Conservation (phyloP, 805 yeast species). For the Tetrapisispora fleetii region DNA sequence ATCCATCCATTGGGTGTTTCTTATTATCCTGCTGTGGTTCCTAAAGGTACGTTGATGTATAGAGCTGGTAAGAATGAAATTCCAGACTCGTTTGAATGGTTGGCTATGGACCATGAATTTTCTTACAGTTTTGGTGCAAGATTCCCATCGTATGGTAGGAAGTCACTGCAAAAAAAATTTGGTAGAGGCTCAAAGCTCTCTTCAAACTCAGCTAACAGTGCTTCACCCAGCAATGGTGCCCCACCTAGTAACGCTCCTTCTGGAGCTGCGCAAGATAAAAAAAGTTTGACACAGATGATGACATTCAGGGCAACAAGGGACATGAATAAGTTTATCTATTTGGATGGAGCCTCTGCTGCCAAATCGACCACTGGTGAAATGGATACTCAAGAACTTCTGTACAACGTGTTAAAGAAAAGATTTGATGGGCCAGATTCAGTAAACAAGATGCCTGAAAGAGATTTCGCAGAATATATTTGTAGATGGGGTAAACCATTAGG, state of each 20-base stretch:
- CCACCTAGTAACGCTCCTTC: neutral
- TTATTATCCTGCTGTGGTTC: slow-evolving; percentile 50
- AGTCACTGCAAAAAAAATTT: neutral
- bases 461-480: slow-evolving; percentile 43
- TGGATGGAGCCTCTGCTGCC: slow-evolving; percentile 69
- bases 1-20: slow-evolving; percentile 48
- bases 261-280: neutral
- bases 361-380: slow-evolving; percentile 47
- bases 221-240: too few relatives aligned
- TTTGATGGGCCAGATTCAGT: slow-evolving; percentile 9
- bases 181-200: neutral
- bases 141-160: slow-evolving; percentile 16
- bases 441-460: slow-evolving; percentile 33
- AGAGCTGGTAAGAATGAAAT: slow-evolving; percentile 40
- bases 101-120: slow-evolving; percentile 56
- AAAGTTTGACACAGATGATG: slow-evolving; percentile 9
- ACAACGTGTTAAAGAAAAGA: slow-evolving; percentile 22
- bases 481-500: slow-evolving; percentile 44
- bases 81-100: slow-evolving; percentile 48
- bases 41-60: slow-evolving; percentile 47
- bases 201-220: neutral
- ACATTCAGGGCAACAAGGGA: slow-evolving; percentile 42
- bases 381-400: slow-evolving; percentile 44
- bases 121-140: slow-evolving; percentile 39
- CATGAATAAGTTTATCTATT: slow-evolving; percentile 37